These are phyloP conservation scores for Adansonia rubrostipa DNA, from an alignment of 441 rosid species.

Conservation along the genomic window DNA sequence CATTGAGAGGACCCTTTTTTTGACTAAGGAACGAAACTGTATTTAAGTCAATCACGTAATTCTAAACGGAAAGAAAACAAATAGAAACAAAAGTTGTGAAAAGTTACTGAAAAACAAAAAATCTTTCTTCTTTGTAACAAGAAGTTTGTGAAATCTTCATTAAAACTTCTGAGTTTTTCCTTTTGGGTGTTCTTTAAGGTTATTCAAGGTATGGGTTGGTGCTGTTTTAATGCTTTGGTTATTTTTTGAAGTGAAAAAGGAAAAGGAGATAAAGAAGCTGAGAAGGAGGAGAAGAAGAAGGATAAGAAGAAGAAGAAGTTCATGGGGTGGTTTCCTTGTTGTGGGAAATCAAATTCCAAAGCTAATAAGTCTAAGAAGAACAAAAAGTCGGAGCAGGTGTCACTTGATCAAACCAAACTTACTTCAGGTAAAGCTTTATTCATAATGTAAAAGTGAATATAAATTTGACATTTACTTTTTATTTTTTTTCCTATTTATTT, in stretches of 20 bases:
- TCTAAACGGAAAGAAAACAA: background rate
- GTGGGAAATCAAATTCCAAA: constrained; percentile 50
- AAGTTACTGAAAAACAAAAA: background rate
- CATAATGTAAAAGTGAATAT: background rate
- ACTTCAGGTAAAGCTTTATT: constrained; percentile 46
- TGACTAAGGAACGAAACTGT: background rate
- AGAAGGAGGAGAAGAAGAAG: background rate
- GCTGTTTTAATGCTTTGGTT: background rate
- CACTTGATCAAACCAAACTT: constrained; percentile 46
- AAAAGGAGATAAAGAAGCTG: no score
- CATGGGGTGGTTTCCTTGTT: constrained; percentile 88
- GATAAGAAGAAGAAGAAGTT: no score
- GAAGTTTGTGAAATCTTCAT: background rate
- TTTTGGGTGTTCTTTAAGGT: background rate
- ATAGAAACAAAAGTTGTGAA: background rate
- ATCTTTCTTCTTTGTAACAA: background rate
- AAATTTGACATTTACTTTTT: background rate
- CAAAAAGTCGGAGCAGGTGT: constrained; percentile 44
- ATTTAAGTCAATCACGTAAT: constrained; percentile 20
- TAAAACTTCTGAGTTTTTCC: background rate
- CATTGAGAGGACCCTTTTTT: background rate
- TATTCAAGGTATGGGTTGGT: background rate
- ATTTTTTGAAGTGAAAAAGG: background rate
- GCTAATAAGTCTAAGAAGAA: constrained; percentile 44
- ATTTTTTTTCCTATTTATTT: background rate